A percentile compares a stretch with the other conserved stretches of the same genome.
Conservation (phyloP, 306 rosid species). For the Cajanus cajan region DNA sequence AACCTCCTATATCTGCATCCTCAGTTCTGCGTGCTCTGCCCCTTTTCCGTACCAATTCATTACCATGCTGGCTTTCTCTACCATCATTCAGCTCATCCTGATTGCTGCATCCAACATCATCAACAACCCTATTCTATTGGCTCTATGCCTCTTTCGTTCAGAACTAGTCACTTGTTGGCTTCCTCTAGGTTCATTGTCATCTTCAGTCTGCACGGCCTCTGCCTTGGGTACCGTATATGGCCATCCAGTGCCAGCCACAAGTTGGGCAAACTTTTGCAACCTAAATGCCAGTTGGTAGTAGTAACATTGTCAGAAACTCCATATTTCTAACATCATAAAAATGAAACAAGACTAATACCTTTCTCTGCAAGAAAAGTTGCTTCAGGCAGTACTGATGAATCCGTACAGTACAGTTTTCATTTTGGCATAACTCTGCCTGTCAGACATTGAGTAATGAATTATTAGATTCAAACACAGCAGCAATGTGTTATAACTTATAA, state of each 20-base stretch:
- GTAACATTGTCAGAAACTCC: neutral
- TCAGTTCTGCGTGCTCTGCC: neutral
- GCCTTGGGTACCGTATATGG: conserved; percentile 43
- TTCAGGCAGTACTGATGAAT: conserved; percentile 76
- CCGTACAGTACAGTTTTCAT: conserved; percentile 63
- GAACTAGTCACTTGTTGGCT: conserved; percentile 41
- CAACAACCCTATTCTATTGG: neutral
- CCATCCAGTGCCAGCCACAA: conserved; percentile 70
- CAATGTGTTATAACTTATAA: neutral
- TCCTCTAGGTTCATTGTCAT: conserved; percentile 30
- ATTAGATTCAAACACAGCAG: conserved; percentile 30
- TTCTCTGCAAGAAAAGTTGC: conserved; percentile 55
- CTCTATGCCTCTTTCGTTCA: conserved; percentile 42
- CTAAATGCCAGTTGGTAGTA: conserved; percentile 39
- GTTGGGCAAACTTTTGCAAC: conserved; percentile 60
- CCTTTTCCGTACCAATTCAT: neutral
- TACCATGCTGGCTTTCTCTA: conserved; percentile 29
- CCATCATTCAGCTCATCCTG: conserved; percentile 39
- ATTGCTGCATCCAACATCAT: conserved; percentile 40
- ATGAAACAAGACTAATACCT: conserved; percentile 47
- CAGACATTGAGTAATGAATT: conserved; percentile 22
- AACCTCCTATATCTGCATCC: conserved; percentile 18
- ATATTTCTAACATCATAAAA: neutral
- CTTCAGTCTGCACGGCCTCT: conserved; percentile 45
- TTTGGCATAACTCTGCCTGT: conserved; percentile 78